Base-by-base conservation (phyloP, 805 yeast species). In the Zygoascus bituminiphila region DNA sequence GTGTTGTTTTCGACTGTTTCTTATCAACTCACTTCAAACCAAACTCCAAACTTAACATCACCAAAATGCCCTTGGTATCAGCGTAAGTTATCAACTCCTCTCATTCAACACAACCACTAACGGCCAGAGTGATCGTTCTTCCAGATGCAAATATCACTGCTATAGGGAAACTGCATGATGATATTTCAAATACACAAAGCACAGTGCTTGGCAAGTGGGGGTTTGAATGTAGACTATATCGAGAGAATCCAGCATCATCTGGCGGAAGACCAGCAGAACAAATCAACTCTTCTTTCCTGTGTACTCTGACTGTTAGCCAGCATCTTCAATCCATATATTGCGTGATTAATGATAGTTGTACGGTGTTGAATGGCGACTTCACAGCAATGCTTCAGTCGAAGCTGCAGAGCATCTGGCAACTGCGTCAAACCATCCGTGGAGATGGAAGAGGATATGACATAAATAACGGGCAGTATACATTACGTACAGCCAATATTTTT, bases 381-480 rank as follows among this genome's bases (percentile, higher is more conserved):
- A 86, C 80, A 45, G 59, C 62, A 33, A 71, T 85, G 40, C 61
- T 82, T 1, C 68, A 68, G 19, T 72, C 73, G 26, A 82, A 83
- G 57, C 62, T 86, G 47, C 83, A 79, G 59, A 77, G 85, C 53
- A 61, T 82, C 45, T 86, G 95, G 95, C 65, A 71, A 0, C 71
- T 77, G 40, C 69, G 86, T 51, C 95, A 86, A 62, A 69, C 76
- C 8, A 73, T 84, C 44, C 76, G 78, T 57, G 93, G 91, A 1
- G 89, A 84, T 51, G 95, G 95, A 0, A 74, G 74, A 46, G 75
- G 77, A 4, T 85, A 81, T 58, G 75, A 76, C 51, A 58, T 84
- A 2, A 61, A 55, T 12, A 61, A 60, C 17, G 82, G 81, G 14
- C 71, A 67, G 36, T 70, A 81, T 55, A 65, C 69, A 7, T 66